These are phyloP conservation scores for Phytophthora pisi DNA, from an alignment of 352 stramenopile species.

Conservation along the genomic window DNA sequence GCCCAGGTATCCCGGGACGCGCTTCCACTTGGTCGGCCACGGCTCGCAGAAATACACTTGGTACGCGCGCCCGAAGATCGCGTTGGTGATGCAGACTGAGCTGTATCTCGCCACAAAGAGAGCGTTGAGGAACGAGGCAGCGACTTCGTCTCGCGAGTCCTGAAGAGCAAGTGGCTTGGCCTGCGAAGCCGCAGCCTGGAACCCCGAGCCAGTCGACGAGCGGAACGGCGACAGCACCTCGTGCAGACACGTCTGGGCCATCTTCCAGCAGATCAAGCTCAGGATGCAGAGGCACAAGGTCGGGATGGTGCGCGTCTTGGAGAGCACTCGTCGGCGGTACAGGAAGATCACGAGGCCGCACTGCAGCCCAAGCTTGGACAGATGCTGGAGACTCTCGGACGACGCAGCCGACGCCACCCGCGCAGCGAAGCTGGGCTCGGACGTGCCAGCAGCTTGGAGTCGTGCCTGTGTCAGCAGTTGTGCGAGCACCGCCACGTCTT, in stretches of 20 bases:
- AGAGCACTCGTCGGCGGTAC: slow-evolving; percentile 34
- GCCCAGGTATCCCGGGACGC: slow-evolving; percentile 59
- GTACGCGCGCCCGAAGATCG: slow-evolving; percentile 50
- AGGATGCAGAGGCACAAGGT: slow-evolving; percentile 57
- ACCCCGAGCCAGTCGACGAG: neutral
- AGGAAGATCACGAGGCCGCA: slow-evolving; percentile 57
- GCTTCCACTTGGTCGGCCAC: slow-evolving; percentile 53
- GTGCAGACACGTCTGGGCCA: slow-evolving; percentile 50
- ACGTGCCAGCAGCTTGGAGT: slow-evolving; percentile 1
- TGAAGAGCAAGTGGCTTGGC: slow-evolving; percentile 7
- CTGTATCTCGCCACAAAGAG: slow-evolving; percentile 53
- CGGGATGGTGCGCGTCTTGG: slow-evolving; percentile 37
- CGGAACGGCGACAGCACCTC: slow-evolving; percentile 31
- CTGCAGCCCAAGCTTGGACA: slow-evolving; percentile 56
- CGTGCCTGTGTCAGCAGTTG: slow-evolving; percentile 27
- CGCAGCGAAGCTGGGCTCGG: slow-evolving; percentile 9
- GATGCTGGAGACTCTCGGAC: slow-evolving; percentile 37
- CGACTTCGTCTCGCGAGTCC: slow-evolving; percentile 23
- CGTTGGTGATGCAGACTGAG: slow-evolving; percentile 37
- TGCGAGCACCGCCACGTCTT: slow-evolving; percentile 46
- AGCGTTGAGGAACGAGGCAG: slow-evolving; percentile 47
- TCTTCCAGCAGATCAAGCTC: slow-evolving; percentile 50
- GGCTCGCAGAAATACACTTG: slow-evolving; percentile 56
- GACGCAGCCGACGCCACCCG: slow-evolving; percentile 26
- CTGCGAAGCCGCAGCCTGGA: neutral